phyloP scores from a whole-genome alignment of 139 green algal genomes.

The Desmodesmus armatus region DNA sequence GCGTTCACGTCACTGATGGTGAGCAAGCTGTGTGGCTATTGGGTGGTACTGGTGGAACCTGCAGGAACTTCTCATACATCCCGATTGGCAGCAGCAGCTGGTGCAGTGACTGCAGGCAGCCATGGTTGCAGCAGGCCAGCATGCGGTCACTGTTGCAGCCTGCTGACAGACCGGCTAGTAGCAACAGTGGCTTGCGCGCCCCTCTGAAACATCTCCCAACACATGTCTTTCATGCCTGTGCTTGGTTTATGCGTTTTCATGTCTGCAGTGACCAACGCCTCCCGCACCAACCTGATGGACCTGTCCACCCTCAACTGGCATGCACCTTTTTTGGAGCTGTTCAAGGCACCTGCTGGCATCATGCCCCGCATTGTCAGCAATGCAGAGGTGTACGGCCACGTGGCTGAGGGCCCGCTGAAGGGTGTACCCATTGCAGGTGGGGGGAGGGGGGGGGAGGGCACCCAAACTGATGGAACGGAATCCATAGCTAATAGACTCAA shows the following conservation, averaged over 20 bases:
- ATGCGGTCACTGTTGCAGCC: too few relatives aligned
- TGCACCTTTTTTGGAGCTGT: slow-evolving; percentile 63
- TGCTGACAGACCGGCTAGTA: too few relatives aligned
- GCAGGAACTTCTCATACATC: too few relatives aligned
- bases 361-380: slow-evolving; percentile 90
- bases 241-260: slow-evolving; percentile 85
- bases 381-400: slow-evolving; percentile 77
- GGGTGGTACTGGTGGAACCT: too few relatives aligned
- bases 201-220: background rate
- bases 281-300: slow-evolving; percentile 94
- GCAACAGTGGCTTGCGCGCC: background rate
- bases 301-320: slow-evolving; percentile 87
- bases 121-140: too few relatives aligned
- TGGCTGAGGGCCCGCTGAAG: slow-evolving; percentile 57
- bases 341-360: slow-evolving; percentile 67
- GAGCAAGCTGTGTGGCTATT: too few relatives aligned
- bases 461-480: too few relatives aligned
- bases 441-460: too few relatives aligned
- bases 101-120: background rate
- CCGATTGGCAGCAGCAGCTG: background rate
- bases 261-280: slow-evolving; percentile 89
- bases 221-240: slow-evolving; percentile 8
- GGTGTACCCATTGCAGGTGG: slow-evolving; percentile 82
- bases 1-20: slow-evolving; percentile 90
- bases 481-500: too few relatives aligned